Evolutionary conservation across 2,329 filamentous ascomycete genomes (phyloP).

Genomic region (Myriosclerotinia curreyana): DNA sequence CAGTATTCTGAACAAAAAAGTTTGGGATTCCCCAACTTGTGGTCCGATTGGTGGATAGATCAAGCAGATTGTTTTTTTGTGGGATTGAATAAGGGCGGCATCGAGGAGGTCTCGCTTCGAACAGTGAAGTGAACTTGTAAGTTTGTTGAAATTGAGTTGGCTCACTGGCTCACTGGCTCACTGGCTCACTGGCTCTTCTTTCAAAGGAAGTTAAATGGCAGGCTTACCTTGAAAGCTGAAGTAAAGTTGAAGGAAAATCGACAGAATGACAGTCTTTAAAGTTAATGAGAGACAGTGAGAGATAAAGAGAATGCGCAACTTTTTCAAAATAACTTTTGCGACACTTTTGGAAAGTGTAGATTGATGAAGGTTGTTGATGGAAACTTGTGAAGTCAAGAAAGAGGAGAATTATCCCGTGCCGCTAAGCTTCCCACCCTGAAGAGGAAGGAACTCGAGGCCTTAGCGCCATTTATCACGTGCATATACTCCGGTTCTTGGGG

Average conservation of each 20-base stretch:
- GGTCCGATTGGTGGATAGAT: not conserved
- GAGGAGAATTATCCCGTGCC: not conserved
- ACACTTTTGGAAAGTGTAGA: not conserved
- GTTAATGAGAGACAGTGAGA: not conserved
- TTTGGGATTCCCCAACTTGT: not conserved
- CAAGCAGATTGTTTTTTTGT: not conserved
- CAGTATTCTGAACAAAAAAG: not conserved
- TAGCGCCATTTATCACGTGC: constrained; percentile 1
- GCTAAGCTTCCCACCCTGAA: not conserved
- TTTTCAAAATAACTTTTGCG: not conserved
- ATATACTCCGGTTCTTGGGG: not conserved
- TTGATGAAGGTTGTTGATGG: not conserved
- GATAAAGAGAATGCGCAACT: not conserved
- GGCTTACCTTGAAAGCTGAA: not conserved
- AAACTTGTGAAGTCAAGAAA: not conserved
- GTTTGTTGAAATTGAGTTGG: not conserved
- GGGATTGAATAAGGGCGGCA: not conserved
- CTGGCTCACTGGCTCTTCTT: not conserved
- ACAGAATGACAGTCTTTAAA: not conserved
- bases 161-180: not conserved
- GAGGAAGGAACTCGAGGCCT: constrained; percentile 11
- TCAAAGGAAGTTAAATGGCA: not conserved
- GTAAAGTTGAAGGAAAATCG: not conserved
- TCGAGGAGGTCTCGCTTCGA: constrained; percentile 13
- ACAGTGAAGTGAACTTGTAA: constrained; percentile 7